Percentiles rank a stretch among this genome's conserved stretches.
Evolutionary conservation across 2,329 filamentous ascomycete genomes (phyloP).

Genomic region (Sporothrix sp.): DNA sequence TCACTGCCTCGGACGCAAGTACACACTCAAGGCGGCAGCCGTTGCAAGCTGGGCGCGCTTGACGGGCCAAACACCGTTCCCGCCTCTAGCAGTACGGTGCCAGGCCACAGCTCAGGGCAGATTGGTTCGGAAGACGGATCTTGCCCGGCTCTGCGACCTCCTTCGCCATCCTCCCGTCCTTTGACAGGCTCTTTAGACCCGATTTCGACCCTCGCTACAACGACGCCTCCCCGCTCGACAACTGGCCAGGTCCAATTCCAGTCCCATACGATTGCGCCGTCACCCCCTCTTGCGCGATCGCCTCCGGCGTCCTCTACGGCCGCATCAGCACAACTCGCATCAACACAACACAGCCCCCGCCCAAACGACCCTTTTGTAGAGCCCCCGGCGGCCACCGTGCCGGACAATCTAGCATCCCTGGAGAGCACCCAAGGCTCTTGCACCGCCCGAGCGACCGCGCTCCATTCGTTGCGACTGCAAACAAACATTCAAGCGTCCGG

Average conservation of each 20-base stretch:
- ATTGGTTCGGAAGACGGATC: not conserved
- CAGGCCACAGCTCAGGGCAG: too few relatives aligned
- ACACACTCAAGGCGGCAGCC: not conserved
- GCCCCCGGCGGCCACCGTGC: too few relatives aligned
- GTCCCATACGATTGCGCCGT: slow-evolving; percentile 24
- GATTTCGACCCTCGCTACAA: too few relatives aligned
- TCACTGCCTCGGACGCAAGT: not conserved
- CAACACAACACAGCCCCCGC: too few relatives aligned
- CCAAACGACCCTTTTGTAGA: too few relatives aligned
- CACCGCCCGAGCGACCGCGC: too few relatives aligned
- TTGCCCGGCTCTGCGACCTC: not conserved
- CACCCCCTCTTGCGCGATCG: slow-evolving; percentile 21
- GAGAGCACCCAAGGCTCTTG: not conserved
- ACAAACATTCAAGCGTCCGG: slow-evolving; percentile 6
- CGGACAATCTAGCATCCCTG: too few relatives aligned
- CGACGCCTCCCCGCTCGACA: not conserved
- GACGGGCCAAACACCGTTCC: not conserved
- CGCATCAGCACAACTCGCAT: too few relatives aligned
- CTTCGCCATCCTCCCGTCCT: not conserved
- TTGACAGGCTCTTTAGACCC: too few relatives aligned
- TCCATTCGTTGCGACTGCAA: slow-evolving; percentile 11
- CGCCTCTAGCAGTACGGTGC: too few relatives aligned
- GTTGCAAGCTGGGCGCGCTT: not conserved
- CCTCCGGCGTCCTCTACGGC: not conserved
- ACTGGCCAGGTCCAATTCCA: slow-evolving; percentile 20